Conservation (phyloP, 1,139 yeast genomes). For the Ashbya aceris region DNA sequence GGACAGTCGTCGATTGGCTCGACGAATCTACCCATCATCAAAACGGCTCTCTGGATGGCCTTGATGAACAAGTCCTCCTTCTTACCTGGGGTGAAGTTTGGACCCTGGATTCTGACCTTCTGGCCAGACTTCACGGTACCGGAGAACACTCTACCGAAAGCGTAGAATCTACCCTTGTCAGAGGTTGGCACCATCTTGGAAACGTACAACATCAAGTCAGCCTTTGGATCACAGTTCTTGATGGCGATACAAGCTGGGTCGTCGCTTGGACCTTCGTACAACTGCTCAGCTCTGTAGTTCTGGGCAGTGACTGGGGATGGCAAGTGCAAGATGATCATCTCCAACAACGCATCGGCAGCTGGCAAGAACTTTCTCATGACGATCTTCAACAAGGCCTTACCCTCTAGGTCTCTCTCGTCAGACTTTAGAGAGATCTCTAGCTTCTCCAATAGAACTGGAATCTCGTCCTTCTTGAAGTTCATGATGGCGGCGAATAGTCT, state of each 20-base stretch:
- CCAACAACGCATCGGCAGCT: slow-evolving; percentile 99
- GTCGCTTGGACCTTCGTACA: slow-evolving; percentile 98
- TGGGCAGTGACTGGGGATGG: slow-evolving; percentile 99
- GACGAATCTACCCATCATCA: slow-evolving; percentile 98
- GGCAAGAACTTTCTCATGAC: slow-evolving; percentile 99
- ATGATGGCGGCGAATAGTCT: slow-evolving; percentile 90
- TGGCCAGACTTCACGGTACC: slow-evolving; percentile 99
- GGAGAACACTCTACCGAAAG: slow-evolving; percentile 99
- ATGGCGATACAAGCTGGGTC: slow-evolving; percentile 87
- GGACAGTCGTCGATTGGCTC: slow-evolving; percentile 99
- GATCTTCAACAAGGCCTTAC: slow-evolving; percentile 95
- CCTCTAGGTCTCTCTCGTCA: slow-evolving; percentile 96
- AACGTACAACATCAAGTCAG: slow-evolving; percentile 97
- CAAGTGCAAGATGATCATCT: slow-evolving; percentile 96
- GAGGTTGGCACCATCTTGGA: slow-evolving; percentile 99
- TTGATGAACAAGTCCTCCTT: slow-evolving; percentile 95
- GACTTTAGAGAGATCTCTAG: slow-evolving; percentile 84
- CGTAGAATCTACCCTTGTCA: slow-evolving; percentile 99
- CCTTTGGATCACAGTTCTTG: slow-evolving; percentile 97
- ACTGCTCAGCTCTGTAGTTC: slow-evolving; percentile 96
- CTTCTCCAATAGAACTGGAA: slow-evolving; percentile 79
- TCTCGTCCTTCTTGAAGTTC: slow-evolving; percentile 97
- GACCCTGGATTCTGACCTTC: slow-evolving; percentile 99
- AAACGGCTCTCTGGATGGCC: slow-evolving; percentile 98
- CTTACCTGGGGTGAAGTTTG: slow-evolving; percentile 97